Evolutionary conservation across 208 protist species (phyloP), one percentile per base, ranked within the genome.

Genomic region (Endotrypanum monterogeii): DNA sequence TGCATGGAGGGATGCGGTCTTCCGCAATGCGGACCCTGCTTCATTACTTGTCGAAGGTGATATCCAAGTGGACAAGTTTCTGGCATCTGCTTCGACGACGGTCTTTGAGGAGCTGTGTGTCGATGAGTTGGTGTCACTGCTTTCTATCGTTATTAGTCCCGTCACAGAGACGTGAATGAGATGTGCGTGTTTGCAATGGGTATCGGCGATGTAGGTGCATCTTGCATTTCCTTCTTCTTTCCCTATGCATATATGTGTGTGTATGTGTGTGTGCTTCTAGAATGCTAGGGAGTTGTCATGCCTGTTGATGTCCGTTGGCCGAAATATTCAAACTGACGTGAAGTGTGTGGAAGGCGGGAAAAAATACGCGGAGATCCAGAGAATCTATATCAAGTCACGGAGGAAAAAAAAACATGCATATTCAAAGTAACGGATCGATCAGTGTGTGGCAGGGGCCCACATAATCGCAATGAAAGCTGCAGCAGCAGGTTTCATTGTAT

Each of bases 71-170:
- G n/a, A 44, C 25, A 73, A 52, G 57, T 20, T 37, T 65, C 52
- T 11, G 4, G 66, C 70, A 20, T 73, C 76, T 12, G 76, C 76
- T n/a, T 68, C 76, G 9, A 78, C 60, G 30, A 67, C 46, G 0
- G 56, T 67, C 11, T 84, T 83, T 73, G 67, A 71, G 1, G 76
- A 83, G 3, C 70, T 87, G 11, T 80, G 72, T 55, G 79, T 87
- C 50, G 78, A 84, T 58, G 79, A 87, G 65, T 51, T 84, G 2
- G 73, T 83, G 30, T 39, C 72, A 32, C 67, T 84, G 51, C 39
- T 87, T 6, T 18, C 51, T 25, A 28, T 73, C 7, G 35, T 76
- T 50, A 56, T 61, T 23, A 0, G 46, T 23, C 63, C 46, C 3
- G 18, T n/a, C 44, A 32, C 25, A 16, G 63, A 14, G 6, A 20